phyloP scores from a whole-genome alignment of 805 yeast genomes.

The Ogataea henricii region DNA sequence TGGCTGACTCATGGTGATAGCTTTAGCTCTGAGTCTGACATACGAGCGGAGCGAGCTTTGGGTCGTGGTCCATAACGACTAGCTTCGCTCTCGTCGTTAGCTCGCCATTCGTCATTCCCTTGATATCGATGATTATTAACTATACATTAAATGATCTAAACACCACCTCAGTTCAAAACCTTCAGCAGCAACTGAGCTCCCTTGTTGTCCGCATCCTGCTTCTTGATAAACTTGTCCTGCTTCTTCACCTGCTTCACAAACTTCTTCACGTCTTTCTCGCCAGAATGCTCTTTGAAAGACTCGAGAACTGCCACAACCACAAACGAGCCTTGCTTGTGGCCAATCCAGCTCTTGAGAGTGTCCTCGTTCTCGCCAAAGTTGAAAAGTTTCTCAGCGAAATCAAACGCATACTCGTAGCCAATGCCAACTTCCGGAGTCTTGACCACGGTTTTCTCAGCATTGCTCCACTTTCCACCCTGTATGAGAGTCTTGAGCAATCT shows the following conservation, averaged over 20 bases:
- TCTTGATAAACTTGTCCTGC: constrained; percentile 44
- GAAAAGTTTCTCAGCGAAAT: constrained; percentile 44
- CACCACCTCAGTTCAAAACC: constrained; percentile 24
- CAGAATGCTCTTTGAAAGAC: constrained; percentile 46
- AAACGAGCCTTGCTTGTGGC: constrained; percentile 68
- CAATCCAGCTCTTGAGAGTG: constrained; percentile 63
- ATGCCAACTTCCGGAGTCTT: constrained; percentile 45
- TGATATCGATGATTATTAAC: constrained; percentile 3
- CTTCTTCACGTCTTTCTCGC: constrained; percentile 42
- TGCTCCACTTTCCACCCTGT: constrained; percentile 84
- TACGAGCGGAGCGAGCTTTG: too few species aligned
- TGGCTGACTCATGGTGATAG: too few species aligned
- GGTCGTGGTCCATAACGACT: too few species aligned
- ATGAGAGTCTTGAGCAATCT: constrained; percentile 75
- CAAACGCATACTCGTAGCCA: constrained; percentile 63
- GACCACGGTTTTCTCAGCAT: constrained; percentile 54
- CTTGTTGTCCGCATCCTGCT: constrained; percentile 51
- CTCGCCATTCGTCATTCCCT: neutral
- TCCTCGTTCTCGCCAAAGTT: constrained; percentile 55
- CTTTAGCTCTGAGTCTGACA: too few species aligned
- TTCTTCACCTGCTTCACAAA: constrained; percentile 58
- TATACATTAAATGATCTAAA: constrained; percentile 1
- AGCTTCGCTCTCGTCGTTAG: too few species aligned
- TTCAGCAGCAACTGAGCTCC: constrained; percentile 59
- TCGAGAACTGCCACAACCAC: constrained; percentile 81